Base-by-base conservation (phyloP, 2,329 filamentous ascomycete species). In the Trichoderma koningii region DNA sequence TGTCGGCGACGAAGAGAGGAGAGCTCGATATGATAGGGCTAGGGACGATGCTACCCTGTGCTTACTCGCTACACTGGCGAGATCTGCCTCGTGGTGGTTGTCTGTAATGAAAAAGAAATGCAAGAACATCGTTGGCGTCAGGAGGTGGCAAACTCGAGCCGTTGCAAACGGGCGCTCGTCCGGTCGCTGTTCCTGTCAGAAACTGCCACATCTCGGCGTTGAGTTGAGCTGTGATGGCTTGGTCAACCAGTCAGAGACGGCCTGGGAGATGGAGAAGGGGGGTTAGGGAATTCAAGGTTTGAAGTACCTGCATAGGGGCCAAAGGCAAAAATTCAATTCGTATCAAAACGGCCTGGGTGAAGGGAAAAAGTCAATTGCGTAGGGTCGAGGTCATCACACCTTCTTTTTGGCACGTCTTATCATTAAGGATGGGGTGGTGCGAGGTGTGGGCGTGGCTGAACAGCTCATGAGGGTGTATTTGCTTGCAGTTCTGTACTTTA, bases 41-140 rank as follows among this genome's bases (percentile, higher is more conserved):
- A 42, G 61, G 34, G 17, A 42, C 61, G 52, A 64, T 56, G 61
- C 52, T 55, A 64, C 52, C 51, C 61, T 64, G 34, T 50, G 61
- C 61, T 64, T 56, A 64, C 23, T 38, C 34, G 34, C 34, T 38
- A 12, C 42, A 38, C 5, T 14, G 28, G 21, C 51, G 52, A 64
- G 52, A 64, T 55, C 51, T 56, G 28, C 50, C 41, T 34, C 15
- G 21, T 34, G 34, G 41, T 61, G 21, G 7, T 41, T 30, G 12
- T 10, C 3, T 38, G n/a, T 6, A 45, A 19, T n/a, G 42, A 45
- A 9, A 7, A 9, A 7, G 4, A 5, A 28, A 45, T 9, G 17
- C 26, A 34, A n/a, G 26, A 30, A 38, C 34, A 38, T 38, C 50
- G 42, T 45, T 34, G 50, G 50, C 50, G 50, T 51, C 59, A 63